A percentile compares a stretch with the other conserved stretches of the same genome.
Conservation (phyloP, 345 rosid genomes). For the Rubroshorea leprosula region DNA sequence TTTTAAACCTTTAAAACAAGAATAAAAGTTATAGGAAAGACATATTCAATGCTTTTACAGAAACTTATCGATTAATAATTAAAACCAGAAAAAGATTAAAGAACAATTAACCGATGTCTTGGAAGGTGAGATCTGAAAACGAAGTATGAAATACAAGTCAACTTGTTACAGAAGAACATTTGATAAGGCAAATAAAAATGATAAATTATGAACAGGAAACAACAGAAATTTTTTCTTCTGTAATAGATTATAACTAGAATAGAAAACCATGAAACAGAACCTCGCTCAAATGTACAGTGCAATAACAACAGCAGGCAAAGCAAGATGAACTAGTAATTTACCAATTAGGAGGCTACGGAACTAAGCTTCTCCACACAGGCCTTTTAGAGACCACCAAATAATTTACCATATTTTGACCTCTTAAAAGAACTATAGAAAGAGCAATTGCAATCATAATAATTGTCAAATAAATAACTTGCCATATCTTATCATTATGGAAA, state of each 20-base stretch:
- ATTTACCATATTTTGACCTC: too few relatives aligned
- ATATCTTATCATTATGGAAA: constrained; percentile 2
- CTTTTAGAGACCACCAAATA: neutral
- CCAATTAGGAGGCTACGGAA: neutral
- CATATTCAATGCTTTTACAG: too few relatives aligned
- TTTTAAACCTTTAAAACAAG: too few relatives aligned
- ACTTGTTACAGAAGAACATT: neutral
- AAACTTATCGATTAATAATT: neutral
- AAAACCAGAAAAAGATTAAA: neutral
- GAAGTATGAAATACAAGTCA: neutral
- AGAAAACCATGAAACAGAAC: neutral
- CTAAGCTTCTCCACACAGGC: neutral
- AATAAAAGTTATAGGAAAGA: too few relatives aligned
- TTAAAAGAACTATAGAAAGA: neutral
- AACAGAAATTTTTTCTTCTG: neutral
- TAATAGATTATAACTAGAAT: neutral
- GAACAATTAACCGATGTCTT: neutral
- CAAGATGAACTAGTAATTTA: neutral
- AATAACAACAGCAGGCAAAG: constrained; percentile 2
- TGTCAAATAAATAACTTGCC: too few relatives aligned
- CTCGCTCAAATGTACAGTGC: neutral
- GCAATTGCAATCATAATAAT: neutral
- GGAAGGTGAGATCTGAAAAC: neutral
- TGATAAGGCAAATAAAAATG: too few relatives aligned
- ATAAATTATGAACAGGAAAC: neutral